These are phyloP conservation scores for Neurospora africana DNA, from an alignment of 495 filamentous ascomycete genomes.

Conservation along the genomic window DNA sequence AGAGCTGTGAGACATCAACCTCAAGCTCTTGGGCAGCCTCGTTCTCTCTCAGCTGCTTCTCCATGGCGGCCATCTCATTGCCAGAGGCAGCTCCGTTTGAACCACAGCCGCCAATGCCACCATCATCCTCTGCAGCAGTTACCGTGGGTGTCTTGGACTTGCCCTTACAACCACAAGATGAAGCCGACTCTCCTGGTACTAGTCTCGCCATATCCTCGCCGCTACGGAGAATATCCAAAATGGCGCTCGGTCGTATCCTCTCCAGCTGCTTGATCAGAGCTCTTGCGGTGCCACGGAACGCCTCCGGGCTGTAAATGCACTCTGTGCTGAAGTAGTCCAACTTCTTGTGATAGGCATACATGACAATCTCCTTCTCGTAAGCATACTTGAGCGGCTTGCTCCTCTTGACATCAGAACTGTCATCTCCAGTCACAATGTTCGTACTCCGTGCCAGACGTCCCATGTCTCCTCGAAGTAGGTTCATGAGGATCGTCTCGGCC, in stretches of 20 bases:
- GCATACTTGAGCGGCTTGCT: conserved; percentile 97
- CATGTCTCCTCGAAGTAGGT: conserved; percentile 81
- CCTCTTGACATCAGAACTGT: conserved; percentile 68
- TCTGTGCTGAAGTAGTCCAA: conserved; percentile 97
- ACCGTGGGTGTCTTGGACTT: conserved; percentile 23
- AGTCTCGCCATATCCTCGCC: conserved; percentile 92
- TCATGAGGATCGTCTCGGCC: conserved; percentile 98
- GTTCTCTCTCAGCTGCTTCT: conserved; percentile 57
- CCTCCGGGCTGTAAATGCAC: conserved; percentile 96
- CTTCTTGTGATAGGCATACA: conserved; percentile 92
- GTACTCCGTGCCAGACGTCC: conserved; percentile 80
- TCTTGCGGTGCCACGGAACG: conserved; percentile 88
- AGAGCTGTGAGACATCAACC: conserved; percentile 51
- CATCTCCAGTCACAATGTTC: conserved; percentile 77
- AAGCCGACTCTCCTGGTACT: conserved; percentile 49
- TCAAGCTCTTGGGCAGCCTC: conserved; percentile 57
- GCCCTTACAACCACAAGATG: conserved; percentile 28
- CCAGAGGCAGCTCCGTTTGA: conserved; percentile 62
- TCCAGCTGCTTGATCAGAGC: conserved; percentile 91
- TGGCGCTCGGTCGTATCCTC: conserved; percentile 82
- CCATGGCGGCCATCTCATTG: conserved; percentile 90
- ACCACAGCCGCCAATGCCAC: conserved; percentile 55
- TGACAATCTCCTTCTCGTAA: conserved; percentile 97
- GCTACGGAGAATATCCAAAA: conserved; percentile 86
- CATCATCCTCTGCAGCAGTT: conserved; percentile 46